These are phyloP conservation scores for Microsporum audouinii DNA, from an alignment of 2,329 filamentous ascomycete genomes.

Conservation along the genomic window DNA sequence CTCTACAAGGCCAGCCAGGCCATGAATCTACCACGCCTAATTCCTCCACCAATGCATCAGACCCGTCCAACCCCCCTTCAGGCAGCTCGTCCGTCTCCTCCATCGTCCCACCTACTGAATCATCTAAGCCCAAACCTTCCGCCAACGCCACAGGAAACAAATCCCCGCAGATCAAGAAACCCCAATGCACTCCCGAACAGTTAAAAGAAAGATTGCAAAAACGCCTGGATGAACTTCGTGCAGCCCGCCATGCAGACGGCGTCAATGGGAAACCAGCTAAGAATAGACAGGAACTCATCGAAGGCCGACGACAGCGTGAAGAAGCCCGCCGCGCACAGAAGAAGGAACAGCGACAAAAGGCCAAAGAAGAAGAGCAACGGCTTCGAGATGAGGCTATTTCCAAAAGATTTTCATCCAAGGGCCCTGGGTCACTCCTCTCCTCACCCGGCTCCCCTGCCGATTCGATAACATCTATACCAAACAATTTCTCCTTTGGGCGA, in stretches of 20 bases:
- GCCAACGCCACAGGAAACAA: conserved; percentile 15
- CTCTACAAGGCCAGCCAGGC: conserved; percentile 20
- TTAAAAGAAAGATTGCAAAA: conserved; percentile 69
- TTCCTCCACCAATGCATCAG: conserved; percentile 36
- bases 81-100: conserved; percentile 59
- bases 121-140: conserved; percentile 10
- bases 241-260: conserved; percentile 76
- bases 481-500: conserved; percentile 78
- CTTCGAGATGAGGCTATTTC: conserved; percentile 47
- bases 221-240: conserved; percentile 73
- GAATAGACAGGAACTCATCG: conserved; percentile 83
- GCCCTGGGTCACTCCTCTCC: conserved; percentile 47
- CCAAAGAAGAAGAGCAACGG: conserved; percentile 66
- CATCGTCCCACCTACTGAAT: conserved; percentile 38
- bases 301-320: conserved; percentile 76
- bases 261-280: conserved; percentile 69
- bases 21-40: conserved; percentile 34
- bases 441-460: conserved; percentile 42
- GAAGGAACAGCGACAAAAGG: conserved; percentile 66
- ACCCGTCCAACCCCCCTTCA: conserved; percentile 42
- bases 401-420: conserved; percentile 44
- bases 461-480: conserved; percentile 33
- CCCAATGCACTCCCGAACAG: conserved; percentile 52
- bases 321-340: conserved; percentile 78
- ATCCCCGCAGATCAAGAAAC: conserved; percentile 32